Percentiles rank a stretch among this genome's conserved stretches.
Evolutionary conservation across 2,329 filamentous ascomycete genomes (phyloP).

Genomic region (Coniochaeta prunicola): DNA sequence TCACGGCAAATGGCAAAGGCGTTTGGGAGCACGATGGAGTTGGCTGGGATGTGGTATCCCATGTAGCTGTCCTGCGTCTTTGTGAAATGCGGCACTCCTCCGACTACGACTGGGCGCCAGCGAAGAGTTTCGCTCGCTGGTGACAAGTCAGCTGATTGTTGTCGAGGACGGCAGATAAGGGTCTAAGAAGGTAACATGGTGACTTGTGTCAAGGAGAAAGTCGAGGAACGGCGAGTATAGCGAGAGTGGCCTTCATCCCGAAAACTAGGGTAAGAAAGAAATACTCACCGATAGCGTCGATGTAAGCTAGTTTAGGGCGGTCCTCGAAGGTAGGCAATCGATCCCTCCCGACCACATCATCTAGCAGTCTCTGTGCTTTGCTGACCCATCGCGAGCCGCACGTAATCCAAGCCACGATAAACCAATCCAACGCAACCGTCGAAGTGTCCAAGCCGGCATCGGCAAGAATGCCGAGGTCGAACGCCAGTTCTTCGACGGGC

Average conservation of each 20-base stretch:
- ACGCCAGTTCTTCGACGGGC: constrained; percentile 21
- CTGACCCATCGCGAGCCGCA: constrained; percentile 12
- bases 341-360: constrained; percentile 29
- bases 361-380: constrained; percentile 33
- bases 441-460: constrained; percentile 25
- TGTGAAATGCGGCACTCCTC: constrained; percentile 30
- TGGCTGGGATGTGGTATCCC: constrained; percentile 33
- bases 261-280: background rate
- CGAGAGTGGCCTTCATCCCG: too few species aligned
- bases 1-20: constrained; percentile 30
- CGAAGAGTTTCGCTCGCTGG: constrained; percentile 32
- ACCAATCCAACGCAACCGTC: constrained; percentile 20
- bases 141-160: background rate
- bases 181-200: too few species aligned
- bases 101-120: constrained; percentile 32
- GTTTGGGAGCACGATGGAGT: constrained; percentile 34
- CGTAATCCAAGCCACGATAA: constrained; percentile 22
- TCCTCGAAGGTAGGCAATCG: constrained; percentile 31
- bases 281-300: constrained; percentile 24
- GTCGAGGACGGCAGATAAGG: background rate
- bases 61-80: constrained; percentile 25
- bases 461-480: constrained; percentile 21
- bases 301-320: constrained; percentile 29
- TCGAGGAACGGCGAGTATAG: too few species aligned
- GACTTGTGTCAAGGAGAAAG: too few species aligned